phyloP scores from a whole-genome alignment of 495 filamentous ascomycete species.

The Evernia prunastri region DNA sequence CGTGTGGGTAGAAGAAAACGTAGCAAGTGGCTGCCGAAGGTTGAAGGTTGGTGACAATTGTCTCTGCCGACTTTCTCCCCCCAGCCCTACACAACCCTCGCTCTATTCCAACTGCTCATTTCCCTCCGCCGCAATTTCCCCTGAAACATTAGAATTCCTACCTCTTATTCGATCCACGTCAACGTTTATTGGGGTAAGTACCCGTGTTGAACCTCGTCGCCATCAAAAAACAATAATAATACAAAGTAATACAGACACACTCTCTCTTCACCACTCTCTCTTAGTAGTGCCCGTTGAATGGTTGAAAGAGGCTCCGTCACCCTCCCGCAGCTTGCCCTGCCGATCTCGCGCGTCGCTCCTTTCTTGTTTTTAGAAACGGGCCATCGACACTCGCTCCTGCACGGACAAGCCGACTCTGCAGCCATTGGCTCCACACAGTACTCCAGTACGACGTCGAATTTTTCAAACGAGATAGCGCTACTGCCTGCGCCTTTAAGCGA shows the following conservation, averaged over 20 bases:
- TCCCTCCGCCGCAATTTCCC: constrained; percentile 15
- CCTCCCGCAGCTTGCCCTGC: constrained; percentile 17
- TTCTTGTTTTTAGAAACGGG: constrained; percentile 22
- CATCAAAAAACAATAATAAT: no score
- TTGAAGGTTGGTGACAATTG: no score
- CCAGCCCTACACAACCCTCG: no score
- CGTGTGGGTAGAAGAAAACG: no score
- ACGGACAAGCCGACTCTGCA: background rate
- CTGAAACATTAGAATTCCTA: constrained; percentile 4
- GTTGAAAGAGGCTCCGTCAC: background rate
- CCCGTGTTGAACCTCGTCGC: constrained; percentile 8
- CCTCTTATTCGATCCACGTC: background rate
- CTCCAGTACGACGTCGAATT: background rate
- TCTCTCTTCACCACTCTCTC: constrained; percentile 4
- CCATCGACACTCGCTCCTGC: background rate
- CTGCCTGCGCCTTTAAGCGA: background rate
- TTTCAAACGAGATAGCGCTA: constrained; percentile 1
- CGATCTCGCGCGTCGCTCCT: constrained; percentile 22
- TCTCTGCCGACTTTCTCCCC: no score
- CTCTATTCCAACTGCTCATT: no score
- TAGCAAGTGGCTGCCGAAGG: no score
- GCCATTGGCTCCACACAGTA: constrained; percentile 17
- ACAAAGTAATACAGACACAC: no score
- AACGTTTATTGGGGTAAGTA: no score
- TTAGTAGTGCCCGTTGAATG: background rate